Percentiles rank a stretch among this genome's conserved stretches.
These are phyloP conservation scores for Endocalyx cinctus DNA, from an alignment of 2,329 filamentous ascomycete genomes.

Conservation along the genomic window DNA sequence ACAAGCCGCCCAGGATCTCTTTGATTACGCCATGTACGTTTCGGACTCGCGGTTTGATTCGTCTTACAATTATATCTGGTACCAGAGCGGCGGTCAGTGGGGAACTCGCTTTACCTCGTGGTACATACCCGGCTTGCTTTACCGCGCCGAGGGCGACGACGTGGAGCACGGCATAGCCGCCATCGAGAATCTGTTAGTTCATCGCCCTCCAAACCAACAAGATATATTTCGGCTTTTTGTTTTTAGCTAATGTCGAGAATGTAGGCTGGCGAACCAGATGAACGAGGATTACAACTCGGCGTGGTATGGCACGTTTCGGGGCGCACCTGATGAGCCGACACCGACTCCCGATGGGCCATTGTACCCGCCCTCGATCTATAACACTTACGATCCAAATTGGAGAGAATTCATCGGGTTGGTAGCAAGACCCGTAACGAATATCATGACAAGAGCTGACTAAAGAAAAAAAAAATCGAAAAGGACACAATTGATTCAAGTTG, in stretches of 20 bases:
- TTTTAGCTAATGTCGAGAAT: not conserved
- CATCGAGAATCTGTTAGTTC: conserved; percentile 29
- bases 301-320: conserved; percentile 37
- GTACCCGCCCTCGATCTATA: conserved; percentile 30
- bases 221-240: too few relatives aligned
- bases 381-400: conserved; percentile 30
- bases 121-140: conserved; percentile 34
- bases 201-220: too few relatives aligned
- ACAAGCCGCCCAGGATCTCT: conserved; percentile 30
- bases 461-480: too few relatives aligned
- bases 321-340: conserved; percentile 34
- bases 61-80: conserved; percentile 37
- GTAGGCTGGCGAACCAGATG: conserved; percentile 28
- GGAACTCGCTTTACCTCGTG: conserved; percentile 38
- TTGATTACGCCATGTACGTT: conserved; percentile 36
- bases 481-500: conserved; percentile 30
- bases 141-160: conserved; percentile 31
- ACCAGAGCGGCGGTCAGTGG: conserved; percentile 37
- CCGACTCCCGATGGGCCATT: conserved; percentile 28
- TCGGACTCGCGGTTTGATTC: conserved; percentile 35
- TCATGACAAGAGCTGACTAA: not conserved
- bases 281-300: conserved; percentile 31
- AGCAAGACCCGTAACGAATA: not conserved
- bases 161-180: conserved; percentile 30
- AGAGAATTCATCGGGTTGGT: conserved; percentile 31